These are phyloP conservation scores for Ganoderma lingzhi DNA, from an alignment of 1,284 basidiomycete species.

Conservation along the genomic window DNA sequence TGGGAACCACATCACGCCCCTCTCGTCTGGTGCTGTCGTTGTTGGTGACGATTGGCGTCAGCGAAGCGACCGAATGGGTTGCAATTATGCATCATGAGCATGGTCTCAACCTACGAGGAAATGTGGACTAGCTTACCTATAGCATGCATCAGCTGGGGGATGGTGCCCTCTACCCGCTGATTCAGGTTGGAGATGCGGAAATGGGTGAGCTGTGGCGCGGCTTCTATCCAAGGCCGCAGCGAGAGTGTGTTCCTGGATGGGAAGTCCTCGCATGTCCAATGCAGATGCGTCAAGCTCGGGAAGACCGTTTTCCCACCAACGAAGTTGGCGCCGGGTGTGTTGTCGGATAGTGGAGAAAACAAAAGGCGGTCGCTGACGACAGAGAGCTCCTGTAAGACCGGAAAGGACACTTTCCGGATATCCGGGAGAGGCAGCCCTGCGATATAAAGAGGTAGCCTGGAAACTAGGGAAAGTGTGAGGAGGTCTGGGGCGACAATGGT, in stretches of 20 bases:
- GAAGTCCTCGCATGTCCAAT: slow-evolving; percentile 2
- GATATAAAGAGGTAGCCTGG: not conserved
- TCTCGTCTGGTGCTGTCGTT: not conserved
- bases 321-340: not conserved
- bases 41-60: not conserved
- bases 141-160: not conserved
- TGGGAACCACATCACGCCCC: not conserved
- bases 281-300: not conserved
- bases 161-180: not conserved
- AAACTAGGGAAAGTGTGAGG: slow-evolving; percentile 17
- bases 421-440: not conserved
- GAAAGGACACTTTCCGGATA: not conserved
- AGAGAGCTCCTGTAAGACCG: not conserved
- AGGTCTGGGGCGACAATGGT: slow-evolving; percentile 19
- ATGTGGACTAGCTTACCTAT: not conserved
- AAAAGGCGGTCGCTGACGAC: not conserved
- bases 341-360: not conserved
- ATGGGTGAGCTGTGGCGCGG: not conserved
- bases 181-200: slow-evolving; percentile 7
- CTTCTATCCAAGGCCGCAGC: not conserved
- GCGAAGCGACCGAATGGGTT: not conserved
- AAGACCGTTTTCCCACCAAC: not conserved
- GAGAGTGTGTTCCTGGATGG: not conserved
- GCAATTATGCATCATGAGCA: no score
- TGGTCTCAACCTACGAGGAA: not conserved